phyloP scores from a whole-genome alignment of 805 yeast species.

The Kuraishia capsulata region DNA sequence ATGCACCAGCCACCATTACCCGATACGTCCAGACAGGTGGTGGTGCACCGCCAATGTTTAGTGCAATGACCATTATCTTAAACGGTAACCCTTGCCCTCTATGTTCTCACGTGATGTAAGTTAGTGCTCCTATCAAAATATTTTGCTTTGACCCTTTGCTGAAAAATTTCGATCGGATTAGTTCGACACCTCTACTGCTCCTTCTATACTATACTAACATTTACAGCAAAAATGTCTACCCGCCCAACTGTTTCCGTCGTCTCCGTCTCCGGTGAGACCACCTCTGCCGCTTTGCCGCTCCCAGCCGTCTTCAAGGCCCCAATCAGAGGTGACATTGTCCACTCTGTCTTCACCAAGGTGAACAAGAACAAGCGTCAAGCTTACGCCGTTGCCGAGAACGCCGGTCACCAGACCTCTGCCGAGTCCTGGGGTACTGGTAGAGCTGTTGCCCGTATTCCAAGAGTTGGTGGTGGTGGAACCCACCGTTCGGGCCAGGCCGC shows the following conservation, averaged over 20 bases:
- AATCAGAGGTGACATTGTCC: constrained; percentile 99
- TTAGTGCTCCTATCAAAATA: no score
- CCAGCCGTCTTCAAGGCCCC: constrained; percentile 99
- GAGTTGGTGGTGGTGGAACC: constrained; percentile 99
- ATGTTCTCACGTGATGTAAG: no score
- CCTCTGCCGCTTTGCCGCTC: constrained; percentile 77
- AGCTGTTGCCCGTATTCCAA: constrained; percentile 99
- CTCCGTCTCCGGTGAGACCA: constrained; percentile 74
- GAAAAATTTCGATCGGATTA: no score
- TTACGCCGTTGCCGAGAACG: constrained; percentile 98
- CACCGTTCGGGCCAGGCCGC: constrained; percentile 99
- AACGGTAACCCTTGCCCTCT: no score
- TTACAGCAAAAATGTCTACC: constrained; percentile 27
- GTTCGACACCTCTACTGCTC: no score
- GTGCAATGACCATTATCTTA: no score
- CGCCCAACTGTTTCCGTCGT: constrained; percentile 98
- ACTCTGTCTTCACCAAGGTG: constrained; percentile 95
- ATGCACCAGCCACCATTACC: no score
- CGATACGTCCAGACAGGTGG: no score
- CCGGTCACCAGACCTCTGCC: constrained; percentile 99
- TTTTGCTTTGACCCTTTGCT: no score
- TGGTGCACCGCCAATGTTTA: no score
- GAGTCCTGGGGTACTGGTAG: constrained; percentile 99
- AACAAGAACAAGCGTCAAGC: constrained; percentile 99
- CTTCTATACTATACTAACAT: no score